These are phyloP conservation scores for Wickerhamomyces alni DNA, from an alignment of 805 yeast genomes.

Conservation along the genomic window DNA sequence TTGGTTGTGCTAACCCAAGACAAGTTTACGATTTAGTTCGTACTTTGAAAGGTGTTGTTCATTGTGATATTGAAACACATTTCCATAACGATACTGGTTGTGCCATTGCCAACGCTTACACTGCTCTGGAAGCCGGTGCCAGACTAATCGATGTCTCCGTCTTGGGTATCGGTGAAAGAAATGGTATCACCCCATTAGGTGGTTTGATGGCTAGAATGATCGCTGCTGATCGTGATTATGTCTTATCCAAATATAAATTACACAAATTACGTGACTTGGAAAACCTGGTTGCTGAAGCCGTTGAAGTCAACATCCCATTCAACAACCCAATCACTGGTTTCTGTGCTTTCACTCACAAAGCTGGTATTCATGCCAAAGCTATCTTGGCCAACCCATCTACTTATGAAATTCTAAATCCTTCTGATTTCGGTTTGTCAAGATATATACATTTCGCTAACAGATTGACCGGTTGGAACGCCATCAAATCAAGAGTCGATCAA, in stretches of 20 bases:
- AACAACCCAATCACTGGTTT: slow-evolving; percentile 98
- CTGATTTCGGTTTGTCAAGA: slow-evolving; percentile 92
- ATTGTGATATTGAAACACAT: slow-evolving; percentile 97
- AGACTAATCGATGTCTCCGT: slow-evolving; percentile 91
- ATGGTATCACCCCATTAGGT: slow-evolving; percentile 96
- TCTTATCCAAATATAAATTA: slow-evolving; percentile 86
- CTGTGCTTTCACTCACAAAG: slow-evolving; percentile 99
- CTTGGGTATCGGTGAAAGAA: slow-evolving; percentile 97
- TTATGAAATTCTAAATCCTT: slow-evolving; percentile 92
- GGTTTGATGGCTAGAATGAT: slow-evolving; percentile 99
- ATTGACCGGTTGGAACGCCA: slow-evolving; percentile 98
- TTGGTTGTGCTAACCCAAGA: slow-evolving; percentile 98
- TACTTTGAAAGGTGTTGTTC: slow-evolving; percentile 87
- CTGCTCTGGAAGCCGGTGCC: slow-evolving; percentile 98
- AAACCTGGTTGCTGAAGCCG: slow-evolving; percentile 94
- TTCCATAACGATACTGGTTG: slow-evolving; percentile 99
- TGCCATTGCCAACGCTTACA: slow-evolving; percentile 97
- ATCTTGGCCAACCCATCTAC: slow-evolving; percentile 97
- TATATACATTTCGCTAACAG: slow-evolving; percentile 98
- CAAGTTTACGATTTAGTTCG: slow-evolving; percentile 96
- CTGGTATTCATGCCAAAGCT: slow-evolving; percentile 99
- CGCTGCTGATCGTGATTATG: slow-evolving; percentile 96
- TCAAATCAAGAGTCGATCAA: slow-evolving; percentile 96
- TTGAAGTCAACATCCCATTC: slow-evolving; percentile 94
- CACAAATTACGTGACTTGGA: slow-evolving; percentile 95